Evolutionary conservation across 257 asterid genomes (phyloP).

Genomic region (Mentha longifolia): DNA sequence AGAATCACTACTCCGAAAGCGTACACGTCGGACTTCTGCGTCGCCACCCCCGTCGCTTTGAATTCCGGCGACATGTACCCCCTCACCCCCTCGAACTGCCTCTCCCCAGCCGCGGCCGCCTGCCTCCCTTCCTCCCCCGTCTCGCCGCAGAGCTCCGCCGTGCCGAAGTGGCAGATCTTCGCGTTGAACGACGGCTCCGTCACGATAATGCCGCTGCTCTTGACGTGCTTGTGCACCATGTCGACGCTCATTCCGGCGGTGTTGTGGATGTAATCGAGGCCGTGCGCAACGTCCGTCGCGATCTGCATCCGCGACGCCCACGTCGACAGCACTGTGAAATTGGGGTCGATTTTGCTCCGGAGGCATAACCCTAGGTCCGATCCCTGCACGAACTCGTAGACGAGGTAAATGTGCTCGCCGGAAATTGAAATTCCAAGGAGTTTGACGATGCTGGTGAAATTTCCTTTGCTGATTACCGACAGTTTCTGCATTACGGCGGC

Average conservation of each 20-base stretch:
- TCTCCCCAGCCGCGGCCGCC: constrained; percentile 27
- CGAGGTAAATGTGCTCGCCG: constrained; percentile 76
- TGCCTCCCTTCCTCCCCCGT: constrained; percentile 36
- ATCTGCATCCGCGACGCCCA: constrained; percentile 94
- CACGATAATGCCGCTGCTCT: constrained; percentile 81
- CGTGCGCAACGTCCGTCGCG: constrained; percentile 86
- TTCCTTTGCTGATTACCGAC: constrained; percentile 64
- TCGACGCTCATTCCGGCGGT: constrained; percentile 71
- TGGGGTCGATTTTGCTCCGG: constrained; percentile 63
- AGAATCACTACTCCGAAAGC: constrained; percentile 88
- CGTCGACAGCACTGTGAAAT: constrained; percentile 76
- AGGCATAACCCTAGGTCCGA: constrained; percentile 67
- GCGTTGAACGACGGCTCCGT: constrained; percentile 82
- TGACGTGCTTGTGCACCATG: constrained; percentile 87
- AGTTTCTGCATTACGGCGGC: constrained; percentile 56
- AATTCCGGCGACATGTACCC: constrained; percentile 99
- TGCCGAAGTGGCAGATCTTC: constrained; percentile 91
- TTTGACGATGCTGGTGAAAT: constrained; percentile 73
- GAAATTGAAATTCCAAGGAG: constrained; percentile 77
- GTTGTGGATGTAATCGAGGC: constrained; percentile 82
- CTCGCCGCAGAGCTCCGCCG: constrained; percentile 96
- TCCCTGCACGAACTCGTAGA: constrained; percentile 72
- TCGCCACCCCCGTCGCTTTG: constrained; percentile 65
- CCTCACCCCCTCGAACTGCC: constrained; percentile 74
- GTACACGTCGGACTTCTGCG: constrained; percentile 90